These are phyloP conservation scores for Sporopachydermia quercuum DNA, from an alignment of 805 yeast genomes.

Conservation along the genomic window DNA sequence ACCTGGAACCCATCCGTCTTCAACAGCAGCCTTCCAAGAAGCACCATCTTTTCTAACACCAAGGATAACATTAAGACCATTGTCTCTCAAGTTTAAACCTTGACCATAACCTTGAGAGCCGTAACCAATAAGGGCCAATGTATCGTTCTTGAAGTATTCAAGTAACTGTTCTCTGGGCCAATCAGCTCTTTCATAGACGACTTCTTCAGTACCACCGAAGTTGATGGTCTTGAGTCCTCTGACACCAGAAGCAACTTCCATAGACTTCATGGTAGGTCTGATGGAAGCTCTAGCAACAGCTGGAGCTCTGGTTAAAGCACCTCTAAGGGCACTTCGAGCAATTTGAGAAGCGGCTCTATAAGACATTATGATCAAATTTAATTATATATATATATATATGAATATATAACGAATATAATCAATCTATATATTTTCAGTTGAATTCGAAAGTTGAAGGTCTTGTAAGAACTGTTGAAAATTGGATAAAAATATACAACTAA, in stretches of 20 bases:
- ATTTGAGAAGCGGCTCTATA: constrained; percentile 1
- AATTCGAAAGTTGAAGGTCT: too few relatives aligned
- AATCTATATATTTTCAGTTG: too few relatives aligned
- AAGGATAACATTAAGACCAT: constrained; percentile 91
- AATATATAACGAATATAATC: too few relatives aligned
- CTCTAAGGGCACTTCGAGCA: constrained; percentile 1
- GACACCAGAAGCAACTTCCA: constrained; percentile 40
- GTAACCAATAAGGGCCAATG: constrained; percentile 95
- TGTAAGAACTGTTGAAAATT: too few relatives aligned
- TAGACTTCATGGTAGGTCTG: constrained; percentile 22
- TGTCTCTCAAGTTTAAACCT: constrained; percentile 98
- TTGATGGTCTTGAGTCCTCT: constrained; percentile 95
- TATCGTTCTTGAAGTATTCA: constrained; percentile 95
- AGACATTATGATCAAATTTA: too few relatives aligned
- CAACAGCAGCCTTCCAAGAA: constrained; percentile 98
- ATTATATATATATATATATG: too few relatives aligned
- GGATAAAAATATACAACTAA: too few relatives aligned
- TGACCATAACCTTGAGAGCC: constrained; percentile 99
- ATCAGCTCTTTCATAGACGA: constrained; percentile 97
- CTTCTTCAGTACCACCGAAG: constrained; percentile 91
- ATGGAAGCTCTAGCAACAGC: constrained; percentile 42
- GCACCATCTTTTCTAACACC: constrained; percentile 99
- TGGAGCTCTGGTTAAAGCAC: constrained; percentile 20
- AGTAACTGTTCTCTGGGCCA: constrained; percentile 97
- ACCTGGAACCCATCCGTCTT: constrained; percentile 99